Evolutionary conservation across 495 filamentous ascomycete genomes (phyloP).

Genomic region (Rostrohypoxylon terebratum): DNA sequence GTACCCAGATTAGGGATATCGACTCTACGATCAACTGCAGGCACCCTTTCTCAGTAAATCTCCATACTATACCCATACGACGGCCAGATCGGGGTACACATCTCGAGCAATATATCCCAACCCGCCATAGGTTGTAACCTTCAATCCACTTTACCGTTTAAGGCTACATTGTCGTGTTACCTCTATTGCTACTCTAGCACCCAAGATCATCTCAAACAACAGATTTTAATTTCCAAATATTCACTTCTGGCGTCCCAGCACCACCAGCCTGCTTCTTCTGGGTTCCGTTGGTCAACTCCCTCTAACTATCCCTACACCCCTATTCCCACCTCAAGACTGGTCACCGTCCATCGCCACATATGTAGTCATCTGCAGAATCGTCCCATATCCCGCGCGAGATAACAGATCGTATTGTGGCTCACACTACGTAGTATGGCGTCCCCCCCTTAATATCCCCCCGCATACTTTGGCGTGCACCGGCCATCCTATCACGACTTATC

Average conservation of each 20-base stretch:
- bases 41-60: neutral
- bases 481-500: neutral
- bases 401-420: neutral
- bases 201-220: neutral
- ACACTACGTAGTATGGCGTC: neutral
- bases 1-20: neutral
- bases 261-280: neutral
- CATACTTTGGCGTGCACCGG: neutral
- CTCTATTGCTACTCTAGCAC: neutral
- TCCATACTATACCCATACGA: neutral
- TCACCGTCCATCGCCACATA: neutral
- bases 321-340: neutral
- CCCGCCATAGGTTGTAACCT: neutral
- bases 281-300: neutral
- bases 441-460: neutral
- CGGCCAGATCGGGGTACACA: neutral
- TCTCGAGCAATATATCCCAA: conserved; percentile 15
- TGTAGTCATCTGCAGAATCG: neutral
- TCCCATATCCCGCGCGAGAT: neutral
- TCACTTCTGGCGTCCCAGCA: neutral
- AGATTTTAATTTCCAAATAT: neutral
- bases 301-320: neutral
- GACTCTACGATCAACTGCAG: neutral
- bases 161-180: conserved; percentile 16
- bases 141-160: conserved; percentile 3